Conservation (phyloP, 2,329 filamentous ascomycete species). For the Paraconiothyrium brasiliense region DNA sequence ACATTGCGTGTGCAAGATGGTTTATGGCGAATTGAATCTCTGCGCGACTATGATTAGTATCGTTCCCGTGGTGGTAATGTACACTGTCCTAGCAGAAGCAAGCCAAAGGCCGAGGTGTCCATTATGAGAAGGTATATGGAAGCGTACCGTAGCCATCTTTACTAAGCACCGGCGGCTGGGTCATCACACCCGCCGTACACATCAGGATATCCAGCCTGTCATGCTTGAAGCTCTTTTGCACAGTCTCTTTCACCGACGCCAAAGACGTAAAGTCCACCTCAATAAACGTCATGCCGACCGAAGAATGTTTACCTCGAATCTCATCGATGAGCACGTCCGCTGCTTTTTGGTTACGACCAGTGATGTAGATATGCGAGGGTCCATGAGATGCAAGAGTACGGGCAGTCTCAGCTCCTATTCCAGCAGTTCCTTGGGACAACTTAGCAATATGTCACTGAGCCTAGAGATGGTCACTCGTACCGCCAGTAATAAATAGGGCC, state of each 20-base stretch:
- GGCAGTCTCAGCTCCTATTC: constrained; percentile 54
- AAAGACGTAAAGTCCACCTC: constrained; percentile 49
- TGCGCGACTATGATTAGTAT: background rate
- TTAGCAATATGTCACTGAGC: background rate
- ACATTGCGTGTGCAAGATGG: constrained; percentile 57
- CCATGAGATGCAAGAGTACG: constrained; percentile 52
- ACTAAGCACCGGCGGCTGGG: constrained; percentile 41
- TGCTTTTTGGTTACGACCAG: constrained; percentile 49
- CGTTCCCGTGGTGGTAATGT: background rate
- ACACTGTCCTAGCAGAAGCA: background rate
- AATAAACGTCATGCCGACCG: constrained; percentile 43
- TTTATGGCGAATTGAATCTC: constrained; percentile 61
- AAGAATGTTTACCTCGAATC: constrained; percentile 38
- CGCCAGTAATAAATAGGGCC: constrained; percentile 37
- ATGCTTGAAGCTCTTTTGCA: constrained; percentile 34
- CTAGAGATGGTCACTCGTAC: constrained; percentile 7
- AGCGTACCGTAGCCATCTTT: constrained; percentile 50
- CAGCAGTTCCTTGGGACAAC: constrained; percentile 49
- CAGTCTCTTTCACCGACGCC: constrained; percentile 41
- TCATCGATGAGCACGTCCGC: constrained; percentile 46
- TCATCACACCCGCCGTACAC: constrained; percentile 55
- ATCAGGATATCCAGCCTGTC: constrained; percentile 54
- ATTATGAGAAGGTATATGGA: no score
- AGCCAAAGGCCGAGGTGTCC: background rate
- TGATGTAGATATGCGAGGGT: constrained; percentile 55